phyloP scores from a whole-genome alignment of 2,329 filamentous ascomycete genomes.

The Sclerotinia spermophila region DNA sequence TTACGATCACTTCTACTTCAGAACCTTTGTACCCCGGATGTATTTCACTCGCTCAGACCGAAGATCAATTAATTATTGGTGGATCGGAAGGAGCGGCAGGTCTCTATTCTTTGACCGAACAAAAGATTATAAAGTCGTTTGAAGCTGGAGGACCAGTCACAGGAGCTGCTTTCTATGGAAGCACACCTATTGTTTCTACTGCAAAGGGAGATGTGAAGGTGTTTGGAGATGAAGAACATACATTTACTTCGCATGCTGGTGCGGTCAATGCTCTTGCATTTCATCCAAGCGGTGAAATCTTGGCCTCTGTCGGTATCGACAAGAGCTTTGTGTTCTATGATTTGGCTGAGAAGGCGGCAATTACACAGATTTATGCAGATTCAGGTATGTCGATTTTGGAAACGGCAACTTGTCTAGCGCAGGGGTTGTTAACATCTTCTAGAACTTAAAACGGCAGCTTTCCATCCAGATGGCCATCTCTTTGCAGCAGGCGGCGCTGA shows the following conservation, averaged over 20 bases:
- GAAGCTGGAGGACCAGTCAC: conserved; percentile 50
- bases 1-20: conserved; percentile 50
- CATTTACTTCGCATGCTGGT: conserved; percentile 78
- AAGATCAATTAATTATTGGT: conserved; percentile 59
- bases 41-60: conserved; percentile 56
- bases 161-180: conserved; percentile 49
- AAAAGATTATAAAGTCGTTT: conserved; percentile 56
- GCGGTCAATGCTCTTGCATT: conserved; percentile 71
- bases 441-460: conserved; percentile 63
- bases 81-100: conserved; percentile 62
- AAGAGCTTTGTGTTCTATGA: conserved; percentile 94
- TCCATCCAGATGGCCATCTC: conserved; percentile 96
- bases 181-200: conserved; percentile 34
- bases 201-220: conserved; percentile 65
- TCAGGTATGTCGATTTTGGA: conserved; percentile 56
- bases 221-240: conserved; percentile 63
- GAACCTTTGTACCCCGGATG: conserved; percentile 58
- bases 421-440: background rate
- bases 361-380: conserved; percentile 77
- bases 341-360: conserved; percentile 59
- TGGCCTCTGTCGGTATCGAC: conserved; percentile 85
- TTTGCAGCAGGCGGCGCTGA: conserved; percentile 78
- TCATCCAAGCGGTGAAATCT: conserved; percentile 77
- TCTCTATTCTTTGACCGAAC: conserved; percentile 73
- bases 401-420: background rate